A percentile compares a stretch with the other conserved stretches of the same genome.
These are phyloP conservation scores for Tympanopsis confertula DNA, from an alignment of 2,329 filamentous ascomycete genomes.

Conservation along the genomic window DNA sequence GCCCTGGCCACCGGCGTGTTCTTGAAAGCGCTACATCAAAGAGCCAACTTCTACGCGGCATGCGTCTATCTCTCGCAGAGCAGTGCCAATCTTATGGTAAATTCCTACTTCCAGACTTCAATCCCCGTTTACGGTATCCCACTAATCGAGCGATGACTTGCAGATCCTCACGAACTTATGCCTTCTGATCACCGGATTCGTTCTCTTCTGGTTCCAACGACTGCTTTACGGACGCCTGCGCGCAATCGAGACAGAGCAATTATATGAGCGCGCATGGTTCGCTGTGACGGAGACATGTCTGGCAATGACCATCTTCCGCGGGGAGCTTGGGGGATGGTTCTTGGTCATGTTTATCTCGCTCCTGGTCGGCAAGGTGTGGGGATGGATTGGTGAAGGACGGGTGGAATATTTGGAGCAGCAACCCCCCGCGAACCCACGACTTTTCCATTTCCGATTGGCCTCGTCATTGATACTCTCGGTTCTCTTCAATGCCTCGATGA, in stretches of 20 bases:
- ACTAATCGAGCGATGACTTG: not conserved
- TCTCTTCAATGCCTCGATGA: slow-evolving; percentile 67
- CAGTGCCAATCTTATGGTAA: slow-evolving; percentile 1
- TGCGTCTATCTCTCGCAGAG: slow-evolving; percentile 1
- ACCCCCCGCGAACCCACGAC: slow-evolving; percentile 72
- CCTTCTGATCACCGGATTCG: slow-evolving; percentile 66
- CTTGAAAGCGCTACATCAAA: not conserved
- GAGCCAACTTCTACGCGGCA: not conserved
- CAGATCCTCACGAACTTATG: slow-evolving; percentile 86
- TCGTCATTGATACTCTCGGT: slow-evolving; percentile 70
- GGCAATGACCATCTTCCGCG: slow-evolving; percentile 95
- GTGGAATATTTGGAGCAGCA: slow-evolving; percentile 94
- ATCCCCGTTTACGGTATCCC: not conserved
- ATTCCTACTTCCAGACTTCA: not conserved
- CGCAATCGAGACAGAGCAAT: slow-evolving; percentile 87
- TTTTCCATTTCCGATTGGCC: slow-evolving; percentile 77
- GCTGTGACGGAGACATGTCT: slow-evolving; percentile 92
- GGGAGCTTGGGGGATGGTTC: slow-evolving; percentile 89
- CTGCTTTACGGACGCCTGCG: slow-evolving; percentile 83
- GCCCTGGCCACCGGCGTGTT: not conserved
- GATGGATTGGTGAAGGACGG: slow-evolving; percentile 91
- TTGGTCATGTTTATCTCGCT: slow-evolving; percentile 91
- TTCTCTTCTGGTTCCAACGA: slow-evolving; percentile 79
- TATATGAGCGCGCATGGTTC: slow-evolving; percentile 97
- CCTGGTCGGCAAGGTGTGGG: slow-evolving; percentile 92